A percentile compares a stretch with the other conserved stretches of the same genome.
Evolutionary conservation across 1,284 basidiomycete genomes (phyloP).

Genomic region (Melampsora americana): DNA sequence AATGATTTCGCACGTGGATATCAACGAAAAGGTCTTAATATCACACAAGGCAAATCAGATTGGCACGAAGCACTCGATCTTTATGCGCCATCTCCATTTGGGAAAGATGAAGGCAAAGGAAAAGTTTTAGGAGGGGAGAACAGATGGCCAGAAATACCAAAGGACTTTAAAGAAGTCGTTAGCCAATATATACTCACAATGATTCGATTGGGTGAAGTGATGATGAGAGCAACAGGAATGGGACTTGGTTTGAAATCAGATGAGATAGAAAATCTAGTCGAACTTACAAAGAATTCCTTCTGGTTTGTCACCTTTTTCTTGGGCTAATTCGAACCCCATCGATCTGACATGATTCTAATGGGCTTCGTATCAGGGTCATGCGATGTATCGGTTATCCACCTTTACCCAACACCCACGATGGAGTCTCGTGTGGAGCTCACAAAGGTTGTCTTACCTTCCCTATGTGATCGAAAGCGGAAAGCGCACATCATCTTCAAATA

Average conservation of each 20-base stretch:
- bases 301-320: slow-evolving; percentile 67
- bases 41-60: slow-evolving; percentile 77
- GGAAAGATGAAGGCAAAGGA: background rate
- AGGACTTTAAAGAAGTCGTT: slow-evolving; percentile 22
- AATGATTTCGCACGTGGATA: slow-evolving; percentile 56
- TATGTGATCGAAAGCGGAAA: background rate
- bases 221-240: slow-evolving; percentile 61
- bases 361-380: slow-evolving; percentile 55
- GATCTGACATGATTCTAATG: slow-evolving; percentile 56
- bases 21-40: slow-evolving; percentile 66
- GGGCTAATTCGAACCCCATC: background rate
- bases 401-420: slow-evolving; percentile 69
- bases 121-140: slow-evolving; percentile 10
- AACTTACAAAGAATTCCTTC: slow-evolving; percentile 72
- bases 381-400: slow-evolving; percentile 69
- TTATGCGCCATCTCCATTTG: slow-evolving; percentile 62
- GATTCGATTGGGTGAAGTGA: slow-evolving; percentile 15
- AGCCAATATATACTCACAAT: background rate
- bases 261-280: slow-evolving; percentile 67
- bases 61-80: slow-evolving; percentile 80
- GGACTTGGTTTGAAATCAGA: slow-evolving; percentile 68
- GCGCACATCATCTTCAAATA: background rate
- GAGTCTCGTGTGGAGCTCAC: slow-evolving; percentile 78
- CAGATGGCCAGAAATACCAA: slow-evolving; percentile 44
- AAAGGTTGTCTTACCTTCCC: slow-evolving; percentile 58